These are phyloP conservation scores for Daldinia vernicosa DNA, from an alignment of 495 filamentous ascomycete genomes.

Conservation along the genomic window DNA sequence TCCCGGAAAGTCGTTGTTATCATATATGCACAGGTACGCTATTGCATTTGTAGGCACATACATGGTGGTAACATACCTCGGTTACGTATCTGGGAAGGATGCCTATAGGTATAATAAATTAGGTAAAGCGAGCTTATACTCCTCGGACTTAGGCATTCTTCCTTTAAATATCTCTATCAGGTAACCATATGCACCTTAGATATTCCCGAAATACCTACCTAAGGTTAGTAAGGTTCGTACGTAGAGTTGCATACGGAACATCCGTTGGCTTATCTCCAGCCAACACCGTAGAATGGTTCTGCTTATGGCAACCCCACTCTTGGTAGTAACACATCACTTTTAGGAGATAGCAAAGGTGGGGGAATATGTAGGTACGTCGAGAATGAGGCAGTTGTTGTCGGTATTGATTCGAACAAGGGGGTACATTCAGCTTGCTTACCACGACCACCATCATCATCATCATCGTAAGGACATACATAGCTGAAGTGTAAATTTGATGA, in stretches of 20 bases:
- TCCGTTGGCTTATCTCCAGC: not conserved
- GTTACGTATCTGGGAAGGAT: not conserved
- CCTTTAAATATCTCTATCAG: not conserved
- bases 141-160: not conserved
- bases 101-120: not conserved
- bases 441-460: too few relatives aligned
- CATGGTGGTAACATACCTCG: not conserved
- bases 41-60: not conserved
- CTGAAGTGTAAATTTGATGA: not conserved
- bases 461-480: not conserved
- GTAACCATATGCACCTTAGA: not conserved
- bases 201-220: not conserved
- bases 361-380: not conserved
- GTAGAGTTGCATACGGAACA: not conserved
- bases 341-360: constrained; percentile 10
- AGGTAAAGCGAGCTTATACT: not conserved
- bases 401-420: not conserved
- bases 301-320: not conserved
- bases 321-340: not conserved
- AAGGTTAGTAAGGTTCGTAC: not conserved
- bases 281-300: not conserved
- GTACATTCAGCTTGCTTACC: not conserved
- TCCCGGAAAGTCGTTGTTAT: not conserved
- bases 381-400: not conserved
- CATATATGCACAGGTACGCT: not conserved